Base-by-base conservation (phyloP, 495 filamentous ascomycete genomes). In the Massariosphaeria phaeospora region DNA sequence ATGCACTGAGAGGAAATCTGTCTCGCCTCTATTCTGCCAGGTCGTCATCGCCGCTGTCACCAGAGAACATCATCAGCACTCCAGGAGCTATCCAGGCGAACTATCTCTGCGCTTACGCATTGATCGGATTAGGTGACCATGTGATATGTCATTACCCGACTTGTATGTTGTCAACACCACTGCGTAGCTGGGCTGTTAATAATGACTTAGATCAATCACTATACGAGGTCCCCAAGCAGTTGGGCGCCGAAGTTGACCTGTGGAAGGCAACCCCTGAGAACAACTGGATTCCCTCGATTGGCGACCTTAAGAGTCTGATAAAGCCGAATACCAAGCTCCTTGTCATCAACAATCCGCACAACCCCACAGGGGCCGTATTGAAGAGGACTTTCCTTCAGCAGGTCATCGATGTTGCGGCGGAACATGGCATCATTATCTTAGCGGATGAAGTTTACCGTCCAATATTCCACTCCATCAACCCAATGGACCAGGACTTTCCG, bases 141-240 rank as follows among this genome's bases (percentile, higher is more conserved):
- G 86, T 94, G 25, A 80, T 95, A 47, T 94, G 87, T 63, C 86
- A 95, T 48, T 85, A 89, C 61, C 90, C 90, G 2, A 93, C 89
- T 20, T 96, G 57, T 60, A 53, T 2, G 20, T 35, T 10, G 13
- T 31, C 17, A 24, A 15, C 12, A 7, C 11, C 17, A 15, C 35
- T 2, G 12, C 20, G 3, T 29, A 18, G 7, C 2, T 3, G 18
- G 3, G 3, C 5, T 13, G 1, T 24, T 21, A 21, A 48, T 48
- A 33, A 40, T 33, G 3, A 21, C 3, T 7, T 44, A 60, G 57
- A 96, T 66, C 86, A 93, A 63, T 89, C 95, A 62, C 77, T 95
- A 0, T 95, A 91, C 61, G 73, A 79, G 11, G 79, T 94, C 1
- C 86, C 90, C 1, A 77, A 72, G 52, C 86, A 83, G 27, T 72